Percentiles rank a stretch among this genome's conserved stretches.
Conservation (phyloP, 192 early-diverging fungal species). For the Physocladia obscura region DNA sequence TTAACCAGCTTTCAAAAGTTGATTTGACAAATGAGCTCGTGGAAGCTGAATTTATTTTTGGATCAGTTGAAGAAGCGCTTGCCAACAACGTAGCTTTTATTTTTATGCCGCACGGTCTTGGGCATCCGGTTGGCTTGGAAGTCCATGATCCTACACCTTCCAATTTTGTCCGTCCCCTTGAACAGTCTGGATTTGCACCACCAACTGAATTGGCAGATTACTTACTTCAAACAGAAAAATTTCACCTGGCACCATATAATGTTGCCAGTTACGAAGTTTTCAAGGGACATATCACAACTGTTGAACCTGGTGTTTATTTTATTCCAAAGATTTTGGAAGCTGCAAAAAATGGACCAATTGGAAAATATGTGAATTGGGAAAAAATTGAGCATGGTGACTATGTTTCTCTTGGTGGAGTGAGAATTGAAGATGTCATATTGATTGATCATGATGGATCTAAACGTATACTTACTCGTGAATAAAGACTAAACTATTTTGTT, state of each 20-base stretch:
- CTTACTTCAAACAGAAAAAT: not conserved
- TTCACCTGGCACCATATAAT: not conserved
- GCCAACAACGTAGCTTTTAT: slow-evolving; percentile 59
- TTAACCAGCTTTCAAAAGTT: not conserved
- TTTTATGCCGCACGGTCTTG: slow-evolving; percentile 90
- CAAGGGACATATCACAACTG: slow-evolving; percentile 74
- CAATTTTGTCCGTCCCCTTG: not conserved
- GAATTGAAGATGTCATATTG: slow-evolving; percentile 55
- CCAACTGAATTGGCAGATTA: not conserved
- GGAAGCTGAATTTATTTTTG: slow-evolving; percentile 68
- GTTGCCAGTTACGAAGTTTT: slow-evolving; percentile 8
- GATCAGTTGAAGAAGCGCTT: slow-evolving; percentile 52
- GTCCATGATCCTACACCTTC: slow-evolving; percentile 78
- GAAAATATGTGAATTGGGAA: slow-evolving; percentile 45
- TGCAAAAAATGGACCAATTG: slow-evolving; percentile 13
- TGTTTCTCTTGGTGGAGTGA: slow-evolving; percentile 41
- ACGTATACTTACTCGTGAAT: slow-evolving; percentile 32
- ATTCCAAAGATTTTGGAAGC: slow-evolving; percentile 65
- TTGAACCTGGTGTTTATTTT: slow-evolving; percentile 95
- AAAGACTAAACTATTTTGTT: slow-evolving; percentile 1
- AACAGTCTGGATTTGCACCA: not conserved
- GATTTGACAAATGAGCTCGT: slow-evolving; percentile 38
- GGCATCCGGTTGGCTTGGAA: slow-evolving; percentile 77
- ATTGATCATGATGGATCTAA: slow-evolving; percentile 37
- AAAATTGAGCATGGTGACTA: slow-evolving; percentile 34